Evolutionary conservation across 176 grass and related monocot species (phyloP).

Genomic region (Cenchrus purpureus): DNA sequence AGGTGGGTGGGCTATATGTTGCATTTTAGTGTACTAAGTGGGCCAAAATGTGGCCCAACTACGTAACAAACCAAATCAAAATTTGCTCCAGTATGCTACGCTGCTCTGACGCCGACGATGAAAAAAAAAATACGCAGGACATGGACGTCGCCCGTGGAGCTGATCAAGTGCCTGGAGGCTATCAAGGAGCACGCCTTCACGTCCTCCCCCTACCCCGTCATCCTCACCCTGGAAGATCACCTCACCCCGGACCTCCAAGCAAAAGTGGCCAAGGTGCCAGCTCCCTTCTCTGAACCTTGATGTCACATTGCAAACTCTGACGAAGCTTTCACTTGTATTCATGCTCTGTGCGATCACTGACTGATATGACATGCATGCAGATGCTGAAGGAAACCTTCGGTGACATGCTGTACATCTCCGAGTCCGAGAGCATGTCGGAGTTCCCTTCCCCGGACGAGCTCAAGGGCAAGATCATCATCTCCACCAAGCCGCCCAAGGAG

Average conservation of each 20-base stretch:
- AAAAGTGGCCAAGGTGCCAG: conserved; percentile 63
- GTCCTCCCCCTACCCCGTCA: conserved; percentile 73
- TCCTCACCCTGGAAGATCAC: conserved; percentile 95
- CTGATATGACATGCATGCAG: conserved; percentile 24
- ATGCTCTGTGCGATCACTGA: too few species aligned
- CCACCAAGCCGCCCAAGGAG: conserved; percentile 80
- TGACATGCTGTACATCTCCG: conserved; percentile 54
- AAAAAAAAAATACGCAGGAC: conserved; percentile 42
- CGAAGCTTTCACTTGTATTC: not conserved
- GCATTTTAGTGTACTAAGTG: too few species aligned
- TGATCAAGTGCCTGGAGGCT: conserved; percentile 63
- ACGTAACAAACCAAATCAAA: not conserved
- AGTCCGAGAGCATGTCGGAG: conserved; percentile 40
- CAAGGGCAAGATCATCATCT: conserved; percentile 70
- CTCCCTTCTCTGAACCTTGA: not conserved
- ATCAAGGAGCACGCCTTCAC: conserved; percentile 76
- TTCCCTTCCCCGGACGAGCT: conserved; percentile 81
- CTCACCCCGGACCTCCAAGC: conserved; percentile 69
- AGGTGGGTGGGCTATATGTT: conserved; percentile 10
- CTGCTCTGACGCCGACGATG: not conserved
- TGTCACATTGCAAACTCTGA: not conserved
- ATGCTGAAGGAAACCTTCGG: conserved; percentile 74
- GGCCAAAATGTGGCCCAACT: too few species aligned
- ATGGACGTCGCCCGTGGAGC: conserved; percentile 67
- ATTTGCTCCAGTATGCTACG: not conserved